Evolutionary conservation across 805 yeast genomes (phyloP), one percentile per base, ranked within the genome.

Genomic region (Saccharomycopsis fermentans): DNA sequence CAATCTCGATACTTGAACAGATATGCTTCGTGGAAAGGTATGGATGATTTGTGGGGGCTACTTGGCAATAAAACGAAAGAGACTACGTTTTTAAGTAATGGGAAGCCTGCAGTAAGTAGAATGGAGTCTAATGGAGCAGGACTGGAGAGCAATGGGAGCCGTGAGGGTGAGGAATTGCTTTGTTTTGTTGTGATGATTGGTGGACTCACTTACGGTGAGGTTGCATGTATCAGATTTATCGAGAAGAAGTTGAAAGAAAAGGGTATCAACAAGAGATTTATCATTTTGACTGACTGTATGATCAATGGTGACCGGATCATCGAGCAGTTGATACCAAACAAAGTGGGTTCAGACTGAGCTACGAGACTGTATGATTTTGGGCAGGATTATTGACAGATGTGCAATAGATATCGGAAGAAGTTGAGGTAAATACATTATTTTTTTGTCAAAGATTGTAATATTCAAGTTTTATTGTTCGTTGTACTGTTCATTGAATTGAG

Each of bases 201-300:
- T 14, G 98, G 99, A 0, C 73, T 91, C 6, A 89, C 97, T 0
- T 77, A 87, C 67, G 82, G 94, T 8, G 99, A 92, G 69, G 74
- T 91, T 17, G 81, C 92, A 2, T 83, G 90, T 2, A 71, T 92
- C 53, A 74, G 84, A 65, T 78, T 75, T 57, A 74, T 88, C n/a
- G 81, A 87, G 58, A 71, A 73, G 53, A 74, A 74, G 26, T 61
- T 74, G 37, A 68, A 71, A 8, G 63, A 65, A 29, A 72, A 71
- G 56, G 73, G 70, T 40, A 64, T 70, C 16, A 60, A 67, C 55
- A 76, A 72, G 65, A 69, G 74, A 37, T 68, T 81, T 48, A 64
- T 80, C 6, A 70, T 82, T 1, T 67, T 80, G 1, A 71, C 81
- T 1, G 83, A 81, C 54, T 78, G 78, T 0, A 66, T 80, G 4